A percentile compares a stretch with the other conserved stretches of the same genome.
Conservation (phyloP, 1,284 basidiomycete genomes). For the Apiotrichum porosum region DNA sequence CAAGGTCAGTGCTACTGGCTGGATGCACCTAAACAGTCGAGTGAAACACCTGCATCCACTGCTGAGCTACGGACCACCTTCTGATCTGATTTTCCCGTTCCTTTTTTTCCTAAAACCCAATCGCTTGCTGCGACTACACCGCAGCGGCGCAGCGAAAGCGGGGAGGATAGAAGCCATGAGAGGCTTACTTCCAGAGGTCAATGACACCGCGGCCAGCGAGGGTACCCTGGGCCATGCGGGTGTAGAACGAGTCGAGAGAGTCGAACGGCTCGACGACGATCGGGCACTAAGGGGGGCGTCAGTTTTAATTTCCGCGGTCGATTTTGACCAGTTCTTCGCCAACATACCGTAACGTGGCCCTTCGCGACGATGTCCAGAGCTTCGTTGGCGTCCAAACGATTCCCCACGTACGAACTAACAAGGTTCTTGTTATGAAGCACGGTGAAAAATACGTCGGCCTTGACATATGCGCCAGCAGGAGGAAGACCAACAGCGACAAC, state of each 20-base stretch:
- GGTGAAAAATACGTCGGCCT: conserved; percentile 63
- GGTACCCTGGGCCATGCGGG: conserved; percentile 56
- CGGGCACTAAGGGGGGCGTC: too few species aligned
- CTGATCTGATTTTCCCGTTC: too few species aligned
- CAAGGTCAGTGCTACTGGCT: too few species aligned
- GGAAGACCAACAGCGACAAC: conserved; percentile 74
- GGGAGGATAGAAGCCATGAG: too few species aligned
- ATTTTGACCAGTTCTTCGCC: too few species aligned
- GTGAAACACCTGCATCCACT: too few species aligned
- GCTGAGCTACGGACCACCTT: too few species aligned
- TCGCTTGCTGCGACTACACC: too few species aligned
- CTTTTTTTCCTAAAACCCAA: too few species aligned
- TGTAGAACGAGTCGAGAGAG: conserved; percentile 59
- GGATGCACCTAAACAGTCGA: too few species aligned
- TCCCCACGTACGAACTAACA: conserved; percentile 71
- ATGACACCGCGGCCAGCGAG: conserved; percentile 63
- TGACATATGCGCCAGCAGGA: conserved; percentile 51
- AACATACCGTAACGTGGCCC: conserved; percentile 66
- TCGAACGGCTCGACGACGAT: conserved; percentile 55
- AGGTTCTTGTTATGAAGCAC: conserved; percentile 66
- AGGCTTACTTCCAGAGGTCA: conserved; percentile 43
- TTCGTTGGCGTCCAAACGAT: conserved; percentile 65
- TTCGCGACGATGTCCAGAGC: conserved; percentile 56
- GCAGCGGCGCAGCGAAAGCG: too few species aligned
- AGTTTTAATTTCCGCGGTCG: too few species aligned